Base-by-base conservation (phyloP, 768 basidiomycete genomes). In the Lactarius trivialis region DNA sequence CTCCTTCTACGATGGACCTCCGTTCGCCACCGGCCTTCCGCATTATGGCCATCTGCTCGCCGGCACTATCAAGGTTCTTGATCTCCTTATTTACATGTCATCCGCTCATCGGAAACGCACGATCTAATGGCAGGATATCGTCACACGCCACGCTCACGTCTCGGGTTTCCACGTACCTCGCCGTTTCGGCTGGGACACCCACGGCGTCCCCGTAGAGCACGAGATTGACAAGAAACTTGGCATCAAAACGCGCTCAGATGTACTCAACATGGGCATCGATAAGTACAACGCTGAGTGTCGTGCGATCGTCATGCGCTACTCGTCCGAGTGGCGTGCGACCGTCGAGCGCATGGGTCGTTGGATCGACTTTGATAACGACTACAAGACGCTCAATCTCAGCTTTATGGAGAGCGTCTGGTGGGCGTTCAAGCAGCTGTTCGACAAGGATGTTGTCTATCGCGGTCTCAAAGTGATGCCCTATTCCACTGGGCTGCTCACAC, bases 391-490 rank as follows among this genome's bases (percentile, higher is more conserved):
- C 65, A 93, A 98, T 70, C 74, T 85, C 7, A 77, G 85, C 9
- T 99, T 91, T 74, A 98, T 99, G 97, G 97, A 99, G 79, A 88
- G 86, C 52, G 92, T 97, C 12, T 99, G 97, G 97, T 99, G 97
- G 97, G 97, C 92, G 9, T 99, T 99, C 74, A 79, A 84, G 57
- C 86, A 94, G 72, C 82, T 99, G n/a, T 96, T 87, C 81, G 84
- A 93, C 71, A 96, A 93, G 73, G 85, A 81, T 6, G 75, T 94
- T 76, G 94, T 99, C 19, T 99, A 99, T 75, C 84, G 93, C 17
- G 97, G 97, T 0, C 78, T 95, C 66, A 82, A 84, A 61, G 97
- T 99, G 65, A 97, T 99, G 94, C 97, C 97, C 2, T 99, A 99
- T 73, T 97, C 97, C 12, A 93, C 92, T 0, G 97, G 93, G 12